phyloP scores from a whole-genome alignment of 345 rosid species.

The Draba incana region DNA sequence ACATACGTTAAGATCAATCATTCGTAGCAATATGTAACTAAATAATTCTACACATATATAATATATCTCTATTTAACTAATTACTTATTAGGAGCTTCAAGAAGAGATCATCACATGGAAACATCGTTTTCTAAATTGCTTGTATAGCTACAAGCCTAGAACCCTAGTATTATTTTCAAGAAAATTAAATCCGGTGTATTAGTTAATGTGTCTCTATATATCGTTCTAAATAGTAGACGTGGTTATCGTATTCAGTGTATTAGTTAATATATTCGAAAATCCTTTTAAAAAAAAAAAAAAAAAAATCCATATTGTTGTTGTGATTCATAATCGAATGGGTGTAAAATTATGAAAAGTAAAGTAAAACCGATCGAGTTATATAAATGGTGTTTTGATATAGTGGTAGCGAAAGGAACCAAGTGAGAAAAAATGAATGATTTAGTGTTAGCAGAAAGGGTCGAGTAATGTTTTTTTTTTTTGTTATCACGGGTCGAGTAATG shows the following conservation, averaged over 20 bases:
- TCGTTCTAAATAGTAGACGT: not conserved
- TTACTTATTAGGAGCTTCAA: conserved; percentile 10
- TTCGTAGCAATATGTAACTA: conserved; percentile 4
- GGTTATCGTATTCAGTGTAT: conserved; percentile 1
- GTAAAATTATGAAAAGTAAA: not conserved
- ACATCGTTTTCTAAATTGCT: conserved; percentile 19
- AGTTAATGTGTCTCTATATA: conserved; percentile 7
- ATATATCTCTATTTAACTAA: not conserved
- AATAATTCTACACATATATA: not conserved
- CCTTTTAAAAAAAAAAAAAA: no score
- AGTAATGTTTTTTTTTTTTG: no score
- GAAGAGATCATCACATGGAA: conserved; percentile 20
- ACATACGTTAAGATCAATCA: conserved; percentile 3
- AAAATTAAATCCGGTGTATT: conserved; percentile 9
- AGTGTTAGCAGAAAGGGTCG: conserved; percentile 13
- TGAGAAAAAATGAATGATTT: conserved; percentile 25
- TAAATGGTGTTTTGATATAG: not conserved
- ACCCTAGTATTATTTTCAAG: not conserved
- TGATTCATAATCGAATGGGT: conserved; percentile 1
- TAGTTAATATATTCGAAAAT: conserved; percentile 17
- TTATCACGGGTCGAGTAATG: conserved; percentile 30
- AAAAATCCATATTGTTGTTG: not conserved
- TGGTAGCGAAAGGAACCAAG: conserved; percentile 23
- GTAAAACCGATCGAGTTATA: not conserved
- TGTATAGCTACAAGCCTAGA: conserved; percentile 29